Percentiles rank a stretch among this genome's conserved stretches.
These are phyloP conservation scores for Passiflora organensis DNA, from an alignment of 345 rosid genomes.

Conservation along the genomic window DNA sequence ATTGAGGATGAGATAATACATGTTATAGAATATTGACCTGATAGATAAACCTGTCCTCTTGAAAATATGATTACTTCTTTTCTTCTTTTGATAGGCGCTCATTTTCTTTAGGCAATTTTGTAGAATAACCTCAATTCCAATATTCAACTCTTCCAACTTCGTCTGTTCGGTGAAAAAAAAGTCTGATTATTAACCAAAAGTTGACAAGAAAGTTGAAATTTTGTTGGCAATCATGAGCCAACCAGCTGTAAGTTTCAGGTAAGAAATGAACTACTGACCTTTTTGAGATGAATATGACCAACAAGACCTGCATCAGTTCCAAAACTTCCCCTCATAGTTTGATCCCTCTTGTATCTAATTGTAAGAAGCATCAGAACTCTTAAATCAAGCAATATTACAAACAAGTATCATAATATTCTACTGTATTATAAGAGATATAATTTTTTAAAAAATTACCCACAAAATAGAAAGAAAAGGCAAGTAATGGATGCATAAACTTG, in stretches of 20 bases:
- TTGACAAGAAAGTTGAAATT: constrained; percentile 1
- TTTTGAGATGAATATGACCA: constrained; percentile 72
- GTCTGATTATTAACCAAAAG: constrained; percentile 18
- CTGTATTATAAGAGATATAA: not conserved
- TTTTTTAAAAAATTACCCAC: not conserved
- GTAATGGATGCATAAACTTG: not conserved
- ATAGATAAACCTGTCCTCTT: constrained; percentile 43
- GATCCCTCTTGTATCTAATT: constrained; percentile 53
- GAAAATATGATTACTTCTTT: constrained; percentile 43
- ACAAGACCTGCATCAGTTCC: constrained; percentile 54
- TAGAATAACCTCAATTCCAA: constrained; percentile 49
- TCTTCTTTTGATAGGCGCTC: constrained; percentile 54
- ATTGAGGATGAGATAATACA: not conserved
- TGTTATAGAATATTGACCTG: constrained; percentile 46
- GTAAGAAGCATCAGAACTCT: constrained; percentile 11
- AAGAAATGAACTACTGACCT: constrained; percentile 44
- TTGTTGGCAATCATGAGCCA: constrained; percentile 1
- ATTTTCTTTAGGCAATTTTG: constrained; percentile 65
- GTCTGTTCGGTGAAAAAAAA: constrained; percentile 43
- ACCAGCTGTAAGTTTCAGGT: constrained; percentile 5
- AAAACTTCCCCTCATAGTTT: constrained; percentile 34
- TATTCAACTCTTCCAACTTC: constrained; percentile 44
- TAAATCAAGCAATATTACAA: constrained; percentile 3
- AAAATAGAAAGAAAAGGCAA: not conserved
- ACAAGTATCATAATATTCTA: constrained; percentile 1